Conservation (phyloP, 768 basidiomycete species). For the Punctularia strigosozonata region DNA sequence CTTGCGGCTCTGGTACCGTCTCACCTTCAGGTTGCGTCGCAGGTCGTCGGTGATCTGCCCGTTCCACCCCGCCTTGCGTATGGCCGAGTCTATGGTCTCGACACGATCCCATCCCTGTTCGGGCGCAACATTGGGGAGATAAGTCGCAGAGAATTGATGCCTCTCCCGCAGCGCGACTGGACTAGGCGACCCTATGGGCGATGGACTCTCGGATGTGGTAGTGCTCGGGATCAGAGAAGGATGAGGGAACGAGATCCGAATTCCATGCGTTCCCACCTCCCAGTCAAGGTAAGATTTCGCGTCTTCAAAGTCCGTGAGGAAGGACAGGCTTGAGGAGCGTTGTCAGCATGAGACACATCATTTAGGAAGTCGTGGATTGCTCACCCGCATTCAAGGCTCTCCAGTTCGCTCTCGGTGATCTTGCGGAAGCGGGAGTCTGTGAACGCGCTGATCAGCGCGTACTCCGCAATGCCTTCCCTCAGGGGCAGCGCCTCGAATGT, state of each 20-base stretch:
- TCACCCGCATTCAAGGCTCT: slow-evolving; percentile 77
- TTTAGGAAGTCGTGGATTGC: slow-evolving; percentile 2
- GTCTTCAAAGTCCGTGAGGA: slow-evolving; percentile 89
- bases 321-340: slow-evolving; percentile 55
- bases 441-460: slow-evolving; percentile 87
- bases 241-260: slow-evolving; percentile 79
- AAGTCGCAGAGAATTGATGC: slow-evolving; percentile 72
- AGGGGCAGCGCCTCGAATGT: slow-evolving; percentile 74
- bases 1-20: slow-evolving; percentile 72
- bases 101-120: slow-evolving; percentile 92
- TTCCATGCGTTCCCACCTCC: slow-evolving; percentile 87
- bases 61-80: slow-evolving; percentile 87
- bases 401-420: slow-evolving; percentile 68
- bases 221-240: slow-evolving; percentile 42
- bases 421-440: slow-evolving; percentile 77
- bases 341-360: slow-evolving; percentile 4
- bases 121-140: slow-evolving; percentile 84
- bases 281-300: slow-evolving; percentile 82
- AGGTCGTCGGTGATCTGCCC: slow-evolving; percentile 76
- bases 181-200: slow-evolving; percentile 35
- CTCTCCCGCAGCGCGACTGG: slow-evolving; percentile 13
- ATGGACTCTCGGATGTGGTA: slow-evolving; percentile 42
- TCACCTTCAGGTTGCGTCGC: slow-evolving; percentile 61
- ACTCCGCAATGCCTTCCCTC: slow-evolving; percentile 71
- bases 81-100: slow-evolving; percentile 84